Evolutionary conservation across 2,329 filamentous ascomycete species (phyloP), one percentile per base, ranked within the genome.

Genomic region (Harringtonia aguacate): DNA sequence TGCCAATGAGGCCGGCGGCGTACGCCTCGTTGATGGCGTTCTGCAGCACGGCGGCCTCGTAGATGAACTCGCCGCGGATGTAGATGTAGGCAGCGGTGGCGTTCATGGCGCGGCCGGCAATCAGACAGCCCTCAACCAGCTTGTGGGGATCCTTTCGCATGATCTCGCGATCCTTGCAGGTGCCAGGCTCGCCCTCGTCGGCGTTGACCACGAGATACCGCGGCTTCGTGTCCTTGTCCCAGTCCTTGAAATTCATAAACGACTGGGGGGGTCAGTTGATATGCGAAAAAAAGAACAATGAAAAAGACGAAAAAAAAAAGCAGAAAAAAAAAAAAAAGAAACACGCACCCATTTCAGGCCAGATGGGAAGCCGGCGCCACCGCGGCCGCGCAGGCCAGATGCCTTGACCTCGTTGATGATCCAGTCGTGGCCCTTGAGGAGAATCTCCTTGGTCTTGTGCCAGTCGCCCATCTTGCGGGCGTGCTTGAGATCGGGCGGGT

Each of bases 91-190:
- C 92, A 47, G 92, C 92, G 39, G 86, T 92, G 60, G 89, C 92
- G 70, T 98, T 98, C 92, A 98, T 98, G 61, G 92, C 89, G 61
- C 92, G 84, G 42, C 92, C 92, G 54, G 92, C 88, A 39, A 98
- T 84, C 52, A 98, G 74, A 67, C 92, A 98, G 62, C 92, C 92
- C 70, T 98, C 92, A 60, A 98, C 74, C 53, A 98, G 84, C 77
- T 98, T 98, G 75, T 98, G 92, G 50, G 92, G 92, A 64, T 98
- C 92, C 72, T 98, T 98, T 68, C 92, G 88, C 92, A 98, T 98
- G 56, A 98, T 98, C 67, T 98, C 92, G 61, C 92, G 84, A 67
- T 98, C 92, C 73, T 98, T 98, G 81, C 92, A 98, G 43, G 92
- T 98, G 65, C 92, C 92, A 27, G 92, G 92, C 69, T 98, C 92